A percentile compares a stretch with the other conserved stretches of the same genome.
These are phyloP conservation scores for Daldinia childiae DNA, from an alignment of 495 filamentous ascomycete species.

Conservation along the genomic window DNA sequence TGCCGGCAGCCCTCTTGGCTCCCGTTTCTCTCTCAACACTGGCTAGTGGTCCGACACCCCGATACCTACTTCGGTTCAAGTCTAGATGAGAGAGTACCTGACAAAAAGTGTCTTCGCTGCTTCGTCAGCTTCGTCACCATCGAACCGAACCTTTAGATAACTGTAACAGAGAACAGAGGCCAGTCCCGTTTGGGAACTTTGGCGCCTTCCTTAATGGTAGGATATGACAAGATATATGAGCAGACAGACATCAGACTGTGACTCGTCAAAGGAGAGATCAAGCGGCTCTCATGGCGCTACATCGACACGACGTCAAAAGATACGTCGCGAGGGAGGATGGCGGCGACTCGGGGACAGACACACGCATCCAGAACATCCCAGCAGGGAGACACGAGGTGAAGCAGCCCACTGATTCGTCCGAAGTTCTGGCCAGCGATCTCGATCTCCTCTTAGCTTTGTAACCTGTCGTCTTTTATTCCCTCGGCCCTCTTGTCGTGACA, in stretches of 20 bases:
- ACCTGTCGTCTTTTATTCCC: conserved; percentile 17
- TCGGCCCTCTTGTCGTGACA: conserved; percentile 21
- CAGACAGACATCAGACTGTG: conserved; percentile 17
- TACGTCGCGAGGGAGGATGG: conserved; percentile 25
- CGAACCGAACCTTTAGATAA: conserved; percentile 18
- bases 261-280: conserved; percentile 15
- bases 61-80: conserved; percentile 10
- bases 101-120: conserved; percentile 28
- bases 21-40: conserved; percentile 30
- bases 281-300: conserved; percentile 21
- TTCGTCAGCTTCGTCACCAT: conserved; percentile 3
- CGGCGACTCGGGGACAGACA: conserved; percentile 37
- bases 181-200: conserved; percentile 23
- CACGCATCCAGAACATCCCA: conserved; percentile 26
- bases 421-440: conserved; percentile 37
- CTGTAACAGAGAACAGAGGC: conserved; percentile 19
- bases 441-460: conserved; percentile 34
- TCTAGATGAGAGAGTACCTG: conserved; percentile 22
- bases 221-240: conserved; percentile 4
- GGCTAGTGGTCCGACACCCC: conserved; percentile 40
- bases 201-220: not conserved
- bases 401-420: conserved; percentile 42
- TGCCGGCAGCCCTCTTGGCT: conserved; percentile 37
- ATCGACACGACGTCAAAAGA: conserved; percentile 28
- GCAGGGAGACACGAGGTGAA: conserved; percentile 42